phyloP scores from a whole-genome alignment of 441 rosid species.

The Mallotus japonicus region DNA sequence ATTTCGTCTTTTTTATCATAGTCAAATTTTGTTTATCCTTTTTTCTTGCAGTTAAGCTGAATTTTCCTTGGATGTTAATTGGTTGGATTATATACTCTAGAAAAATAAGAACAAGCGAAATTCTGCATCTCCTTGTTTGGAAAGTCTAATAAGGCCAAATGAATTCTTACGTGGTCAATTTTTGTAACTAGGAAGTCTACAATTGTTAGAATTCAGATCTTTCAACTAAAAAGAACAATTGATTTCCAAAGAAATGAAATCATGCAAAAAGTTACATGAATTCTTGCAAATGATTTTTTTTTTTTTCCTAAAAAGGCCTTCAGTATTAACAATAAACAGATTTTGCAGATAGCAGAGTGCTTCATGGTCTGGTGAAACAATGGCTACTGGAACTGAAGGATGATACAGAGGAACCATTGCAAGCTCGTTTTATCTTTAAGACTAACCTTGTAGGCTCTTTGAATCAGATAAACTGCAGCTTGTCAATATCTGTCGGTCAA shows the following conservation, averaged over 20 bases:
- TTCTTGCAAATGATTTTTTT: background rate
- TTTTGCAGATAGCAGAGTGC: conserved; percentile 51
- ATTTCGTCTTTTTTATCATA: background rate
- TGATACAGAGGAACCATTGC: conserved; percentile 64
- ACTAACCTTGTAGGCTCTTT: conserved; percentile 51
- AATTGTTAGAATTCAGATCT: background rate
- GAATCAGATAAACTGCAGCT: conserved; percentile 65
- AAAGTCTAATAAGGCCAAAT: background rate
- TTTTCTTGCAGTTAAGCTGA: background rate
- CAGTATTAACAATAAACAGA: conserved; percentile 18
- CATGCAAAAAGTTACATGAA: background rate
- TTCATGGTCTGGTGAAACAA: conserved; percentile 64
- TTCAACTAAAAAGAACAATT: background rate
- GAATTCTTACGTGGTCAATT: background rate
- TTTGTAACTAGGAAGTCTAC: background rate
- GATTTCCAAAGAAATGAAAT: background rate
- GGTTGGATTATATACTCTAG: background rate
- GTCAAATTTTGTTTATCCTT: background rate
- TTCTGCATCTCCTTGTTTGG: background rate
- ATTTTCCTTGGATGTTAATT: background rate
- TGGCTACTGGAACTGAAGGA: conserved; percentile 81
- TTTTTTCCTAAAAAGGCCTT: background rate
- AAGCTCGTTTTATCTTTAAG: conserved; percentile 63
- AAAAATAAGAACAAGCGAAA: background rate
- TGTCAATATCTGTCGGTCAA: conserved; percentile 48